Conservation (phyloP, 176 grass and related monocot genomes). For the Tillandsia leiboldiana region DNA sequence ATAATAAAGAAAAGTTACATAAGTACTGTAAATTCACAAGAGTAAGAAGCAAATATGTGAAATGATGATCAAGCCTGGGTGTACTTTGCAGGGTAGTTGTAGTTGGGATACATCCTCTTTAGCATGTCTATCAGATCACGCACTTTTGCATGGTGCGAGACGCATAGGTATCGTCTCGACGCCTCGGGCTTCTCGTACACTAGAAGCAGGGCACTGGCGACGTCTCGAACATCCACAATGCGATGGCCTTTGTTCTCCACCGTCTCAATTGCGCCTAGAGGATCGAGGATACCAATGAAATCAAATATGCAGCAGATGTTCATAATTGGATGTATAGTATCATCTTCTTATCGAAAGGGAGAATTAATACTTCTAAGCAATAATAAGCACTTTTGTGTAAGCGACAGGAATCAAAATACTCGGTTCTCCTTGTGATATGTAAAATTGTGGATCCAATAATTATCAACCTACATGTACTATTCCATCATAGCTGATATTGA, state of each 20-base stretch:
- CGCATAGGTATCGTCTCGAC: conserved; percentile 31
- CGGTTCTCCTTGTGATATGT: neutral
- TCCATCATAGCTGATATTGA: neutral
- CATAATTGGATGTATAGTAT: no score
- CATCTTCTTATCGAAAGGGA: no score
- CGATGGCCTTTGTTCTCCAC: conserved; percentile 32
- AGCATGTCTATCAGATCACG: conserved; percentile 36
- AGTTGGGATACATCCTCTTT: conserved; percentile 39
- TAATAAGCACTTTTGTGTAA: no score
- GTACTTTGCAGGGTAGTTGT: conserved; percentile 29
- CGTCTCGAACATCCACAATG: conserved; percentile 44
- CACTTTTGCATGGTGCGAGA: conserved; percentile 11
- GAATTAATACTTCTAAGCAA: no score
- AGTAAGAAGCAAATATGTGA: neutral
- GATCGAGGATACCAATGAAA: neutral
- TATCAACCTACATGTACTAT: neutral
- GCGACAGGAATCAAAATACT: neutral
- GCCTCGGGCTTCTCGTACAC: conserved; percentile 32
- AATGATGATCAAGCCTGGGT: neutral
- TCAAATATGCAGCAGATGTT: neutral
- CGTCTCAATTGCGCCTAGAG: conserved; percentile 22
- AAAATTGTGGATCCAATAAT: neutral
- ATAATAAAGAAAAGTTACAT: neutral
- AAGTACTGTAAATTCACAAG: neutral
- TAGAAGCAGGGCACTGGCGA: conserved; percentile 38